phyloP scores from a whole-genome alignment of 371 early-diverging fungal genomes.

The Nematocida parisii region DNA sequence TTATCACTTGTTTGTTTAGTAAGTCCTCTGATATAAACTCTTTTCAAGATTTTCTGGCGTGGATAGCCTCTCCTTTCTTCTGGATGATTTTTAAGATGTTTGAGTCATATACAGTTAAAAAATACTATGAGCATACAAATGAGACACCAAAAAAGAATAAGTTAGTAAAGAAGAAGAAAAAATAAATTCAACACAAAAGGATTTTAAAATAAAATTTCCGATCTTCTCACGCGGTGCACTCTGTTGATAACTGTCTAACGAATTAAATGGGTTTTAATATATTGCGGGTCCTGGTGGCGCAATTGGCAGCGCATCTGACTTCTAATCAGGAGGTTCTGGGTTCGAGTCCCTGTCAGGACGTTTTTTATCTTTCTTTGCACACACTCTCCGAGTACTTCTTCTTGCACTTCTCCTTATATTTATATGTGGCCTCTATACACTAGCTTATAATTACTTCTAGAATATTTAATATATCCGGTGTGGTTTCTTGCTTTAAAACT shows the following conservation, averaged over 20 bases:
- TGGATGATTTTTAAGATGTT: slow-evolving; percentile 13
- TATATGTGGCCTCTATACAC: no score
- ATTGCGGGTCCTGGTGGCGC: slow-evolving; percentile 56
- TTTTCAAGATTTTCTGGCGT: slow-evolving; percentile 22
- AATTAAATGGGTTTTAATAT: not conserved
- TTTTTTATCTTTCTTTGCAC: slow-evolving; percentile 37
- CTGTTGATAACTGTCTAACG: not conserved
- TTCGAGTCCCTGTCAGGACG: slow-evolving; percentile 64
- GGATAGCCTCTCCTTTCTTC: slow-evolving; percentile 32
- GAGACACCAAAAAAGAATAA: not conserved
- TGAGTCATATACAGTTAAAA: not conserved
- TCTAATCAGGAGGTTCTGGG: slow-evolving; percentile 64
- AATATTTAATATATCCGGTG: no score
- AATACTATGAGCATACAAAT: not conserved
- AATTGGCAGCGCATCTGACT: slow-evolving; percentile 62
- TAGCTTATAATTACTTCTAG: no score
- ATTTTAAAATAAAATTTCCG: not conserved
- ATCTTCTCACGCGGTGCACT: no score
- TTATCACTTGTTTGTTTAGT: slow-evolving; percentile 36
- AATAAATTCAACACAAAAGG: not conserved
- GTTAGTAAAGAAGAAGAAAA: not conserved
- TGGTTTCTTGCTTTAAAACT: no score
- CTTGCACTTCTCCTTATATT: no score
- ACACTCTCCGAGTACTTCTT: not conserved
- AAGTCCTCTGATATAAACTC: slow-evolving; percentile 29